Percentiles rank a stretch among this genome's conserved stretches.
phyloP scores from a whole-genome alignment of 2,329 filamentous ascomycete species.

The Daldinia eschscholtzii region DNA sequence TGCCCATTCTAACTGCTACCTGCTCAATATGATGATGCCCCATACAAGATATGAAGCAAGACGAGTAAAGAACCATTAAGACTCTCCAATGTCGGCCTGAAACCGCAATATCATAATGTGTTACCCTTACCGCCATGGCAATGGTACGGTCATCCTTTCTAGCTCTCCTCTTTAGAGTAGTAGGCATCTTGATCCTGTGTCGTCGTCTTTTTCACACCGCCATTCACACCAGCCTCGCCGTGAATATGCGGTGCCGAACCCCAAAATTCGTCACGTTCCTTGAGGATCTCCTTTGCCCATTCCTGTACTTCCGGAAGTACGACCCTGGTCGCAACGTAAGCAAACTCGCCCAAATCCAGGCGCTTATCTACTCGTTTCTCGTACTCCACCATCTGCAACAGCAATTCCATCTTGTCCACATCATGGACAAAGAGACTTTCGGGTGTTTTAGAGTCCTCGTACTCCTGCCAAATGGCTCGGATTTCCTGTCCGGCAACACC shows the following conservation, averaged over 20 bases:
- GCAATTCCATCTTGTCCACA: slow-evolving; percentile 94
- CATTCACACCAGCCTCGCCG: slow-evolving; percentile 59
- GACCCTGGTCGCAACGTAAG: slow-evolving; percentile 80
- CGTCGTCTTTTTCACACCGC: slow-evolving; percentile 56
- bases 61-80: neutral
- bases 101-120: neutral
- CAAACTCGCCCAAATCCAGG: slow-evolving; percentile 88
- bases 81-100: neutral
- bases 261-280: slow-evolving; percentile 83
- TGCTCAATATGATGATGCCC: slow-evolving; percentile 11
- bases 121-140: slow-evolving; percentile 20
- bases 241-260: slow-evolving; percentile 61
- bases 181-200: slow-evolving; percentile 63
- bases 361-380: slow-evolving; percentile 76
- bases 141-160: neutral
- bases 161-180: slow-evolving; percentile 54
- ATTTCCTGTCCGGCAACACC: slow-evolving; percentile 78
- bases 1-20: neutral
- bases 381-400: slow-evolving; percentile 97
- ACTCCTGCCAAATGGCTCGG: slow-evolving; percentile 89
- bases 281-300: slow-evolving; percentile 82
- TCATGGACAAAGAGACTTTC: slow-evolving; percentile 95
- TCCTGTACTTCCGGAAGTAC: slow-evolving; percentile 80
- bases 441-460: slow-evolving; percentile 86
- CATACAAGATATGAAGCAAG: slow-evolving; percentile 11